Evolutionary conservation across 2,329 filamentous ascomycete genomes (phyloP), one percentile per base, ranked within the genome.

Genomic region (Spiromastix sp.): DNA sequence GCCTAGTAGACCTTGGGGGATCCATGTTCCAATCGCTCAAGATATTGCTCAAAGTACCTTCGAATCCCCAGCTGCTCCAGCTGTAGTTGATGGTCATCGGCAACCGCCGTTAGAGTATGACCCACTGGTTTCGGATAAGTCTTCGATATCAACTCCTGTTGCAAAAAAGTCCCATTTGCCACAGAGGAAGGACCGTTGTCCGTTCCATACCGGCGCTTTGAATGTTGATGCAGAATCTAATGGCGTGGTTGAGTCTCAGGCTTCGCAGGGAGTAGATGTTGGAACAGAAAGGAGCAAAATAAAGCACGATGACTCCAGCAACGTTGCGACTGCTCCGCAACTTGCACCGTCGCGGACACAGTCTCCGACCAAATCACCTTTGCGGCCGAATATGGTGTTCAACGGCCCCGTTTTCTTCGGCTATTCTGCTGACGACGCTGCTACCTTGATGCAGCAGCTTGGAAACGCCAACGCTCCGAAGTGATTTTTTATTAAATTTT

Each of bases 401-500:
- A 93, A 84, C 6, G 89, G 89, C 0, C 89, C 89, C 0, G 86
- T 95, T 0, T 95, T 95, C 52, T 85, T 96, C 48, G 89, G 89
- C 0, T 95, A 94, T 51, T 77, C 81, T 7, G 73, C 85, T 42
- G 84, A 93, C 40, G 79, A 93, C 54, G 82, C 84, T n/a, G 72
- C 84, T 16, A 69, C 74, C 36, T 71, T 93, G 34, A 72, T 93
- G 66, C 77, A 81, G 46, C 68, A 75, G 37, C 71, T 64, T 16
- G 36, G 35, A 6, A 25, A 22, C 18, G 26, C 33, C 9, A 29
- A 18, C 7, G n/a, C 8, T 15, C 17, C 16, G 16, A 35, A 35
- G 27, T 35, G 16, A 26, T n/a, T n/a, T n/a, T n/a, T n/a, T n/a
- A n/a, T n/a, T n/a, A n/a, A n/a, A n/a, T n/a, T n/a, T n/a, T n/a